A percentile compares a stretch with the other conserved stretches of the same genome.
Conservation (phyloP, 495 filamentous ascomycete species). For the Daldinia bambusicola region DNA sequence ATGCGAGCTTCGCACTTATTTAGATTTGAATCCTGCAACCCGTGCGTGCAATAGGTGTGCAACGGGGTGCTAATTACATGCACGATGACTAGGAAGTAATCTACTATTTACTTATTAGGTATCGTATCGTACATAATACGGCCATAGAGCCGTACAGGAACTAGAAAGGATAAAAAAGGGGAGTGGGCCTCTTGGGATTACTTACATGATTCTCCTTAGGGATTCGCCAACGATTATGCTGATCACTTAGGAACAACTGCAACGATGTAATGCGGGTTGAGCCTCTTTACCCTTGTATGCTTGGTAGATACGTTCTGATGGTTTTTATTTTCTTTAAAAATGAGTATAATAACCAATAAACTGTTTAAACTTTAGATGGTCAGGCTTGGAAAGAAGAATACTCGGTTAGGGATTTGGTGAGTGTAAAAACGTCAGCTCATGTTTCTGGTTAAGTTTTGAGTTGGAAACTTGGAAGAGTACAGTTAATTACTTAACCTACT, state of each 20-base stretch:
- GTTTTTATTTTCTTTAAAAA: too few species aligned
- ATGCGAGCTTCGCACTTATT: conserved; percentile 35
- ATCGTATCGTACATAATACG: neutral
- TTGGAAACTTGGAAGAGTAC: conserved; percentile 13
- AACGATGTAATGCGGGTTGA: conserved; percentile 41
- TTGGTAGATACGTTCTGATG: conserved; percentile 10
- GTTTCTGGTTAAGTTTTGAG: neutral
- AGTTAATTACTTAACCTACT: too few species aligned
- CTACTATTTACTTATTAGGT: conserved; percentile 17
- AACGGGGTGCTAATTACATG: conserved; percentile 5
- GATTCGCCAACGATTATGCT: conserved; percentile 21
- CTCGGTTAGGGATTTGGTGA: conserved; percentile 1
- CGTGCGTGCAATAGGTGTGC: neutral
- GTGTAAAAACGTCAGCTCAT: conserved; percentile 26
- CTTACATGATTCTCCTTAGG: conserved; percentile 40
- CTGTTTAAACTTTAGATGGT: neutral
- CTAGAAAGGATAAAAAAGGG: conserved; percentile 6
- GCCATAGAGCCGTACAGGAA: neutral
- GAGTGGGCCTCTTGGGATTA: conserved; percentile 32
- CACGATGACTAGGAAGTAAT: conserved; percentile 13
- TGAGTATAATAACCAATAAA: too few species aligned
- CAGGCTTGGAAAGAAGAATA: conserved; percentile 9
- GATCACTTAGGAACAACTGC: conserved; percentile 43
- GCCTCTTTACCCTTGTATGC: conserved; percentile 32
- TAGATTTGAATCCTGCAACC: conserved; percentile 13